Conservation (phyloP, 1,139 yeast species). For the Eremothecium sinecaudum region DNA sequence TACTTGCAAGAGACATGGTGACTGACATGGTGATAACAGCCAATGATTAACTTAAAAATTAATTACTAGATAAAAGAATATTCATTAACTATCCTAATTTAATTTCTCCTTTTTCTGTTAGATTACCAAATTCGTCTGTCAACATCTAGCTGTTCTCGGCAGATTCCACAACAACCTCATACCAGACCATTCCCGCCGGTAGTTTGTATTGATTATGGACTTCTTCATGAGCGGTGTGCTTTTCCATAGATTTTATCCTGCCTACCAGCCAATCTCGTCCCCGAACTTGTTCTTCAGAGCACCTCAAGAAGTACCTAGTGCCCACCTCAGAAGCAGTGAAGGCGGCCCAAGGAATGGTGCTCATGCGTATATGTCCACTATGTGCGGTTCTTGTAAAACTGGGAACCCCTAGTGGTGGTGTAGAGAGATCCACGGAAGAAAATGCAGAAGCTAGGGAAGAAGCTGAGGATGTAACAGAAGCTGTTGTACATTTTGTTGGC, state of each 20-base stretch:
- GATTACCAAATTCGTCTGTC: too few relatives aligned
- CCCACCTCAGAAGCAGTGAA: conserved; percentile 28
- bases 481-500: conserved; percentile 49
- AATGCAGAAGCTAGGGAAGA: conserved; percentile 25
- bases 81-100: too few relatives aligned
- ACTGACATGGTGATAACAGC: conserved; percentile 1
- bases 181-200: conserved; percentile 24
- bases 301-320: conserved; percentile 23
- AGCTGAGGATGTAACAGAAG: conserved; percentile 18
- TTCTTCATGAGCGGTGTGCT: conserved; percentile 13
- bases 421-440: conserved; percentile 30
- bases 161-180: conserved; percentile 23
- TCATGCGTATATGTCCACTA: conserved; percentile 2
- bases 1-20: conserved; percentile 93
- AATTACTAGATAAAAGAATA: too few relatives aligned
- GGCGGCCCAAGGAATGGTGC: conserved; percentile 27
- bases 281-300: conserved; percentile 13
- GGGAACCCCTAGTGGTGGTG: conserved; percentile 19
- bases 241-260: conserved; percentile 19
- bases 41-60: neutral
- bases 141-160: neutral
- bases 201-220: conserved; percentile 21
- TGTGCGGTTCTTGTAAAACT: neutral
- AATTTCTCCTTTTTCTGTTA: too few relatives aligned
- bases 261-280: conserved; percentile 31